Base-by-base conservation (phyloP, 73 alveolate genomes). In the Durusdinium trenchii region DNA sequence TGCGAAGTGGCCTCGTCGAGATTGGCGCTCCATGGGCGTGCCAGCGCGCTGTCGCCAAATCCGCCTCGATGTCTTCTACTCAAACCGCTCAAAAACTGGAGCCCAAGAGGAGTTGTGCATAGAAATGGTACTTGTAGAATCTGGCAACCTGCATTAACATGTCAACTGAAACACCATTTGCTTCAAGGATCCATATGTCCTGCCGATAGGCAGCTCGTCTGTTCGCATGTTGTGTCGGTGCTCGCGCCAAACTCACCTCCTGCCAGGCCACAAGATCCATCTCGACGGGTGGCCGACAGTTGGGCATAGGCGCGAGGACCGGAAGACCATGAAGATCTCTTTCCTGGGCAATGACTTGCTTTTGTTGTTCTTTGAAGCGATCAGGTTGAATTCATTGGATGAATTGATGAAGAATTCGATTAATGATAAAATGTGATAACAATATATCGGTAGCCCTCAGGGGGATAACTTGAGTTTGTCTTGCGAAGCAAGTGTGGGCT, bases 201-300 rank as follows among this genome's bases (percentile, higher is more conserved):
- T 23, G 69, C 69, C 32, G 69, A 57, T 57, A 16, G 69, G 23
- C 69, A 57, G 32, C 69, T 23, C 12, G 32, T 16, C 23, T 57
- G 12, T 57, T 57, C 12, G 69, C 23, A 23, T 57, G n/a, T n/a
- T n/a, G n/a, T n/a, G n/a, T 57, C 69, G 69, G 23, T 16, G 23
- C 12, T 12, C 69, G 23, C 23, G 32, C 32, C 69, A 16, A 23
- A 23, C 12, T 57, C 69, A 16, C 23, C 32, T 9, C 28, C 54
- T n/a, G 14, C 1, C 35, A 73, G 84, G 84, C 84, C 84, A 38
- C 84, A 73, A 36, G 84, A 73, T 73, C 84, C 84, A 23, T 73
- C 84, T 23, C 84, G 84, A 7, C 84, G 84, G 6, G 84, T n/a
- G 14, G 84, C 84, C 28, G 84, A 73, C 51, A 73, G 84, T n/a